These are phyloP conservation scores for Amanita pseudoporphyria DNA, from an alignment of 768 basidiomycete genomes.

Conservation along the genomic window DNA sequence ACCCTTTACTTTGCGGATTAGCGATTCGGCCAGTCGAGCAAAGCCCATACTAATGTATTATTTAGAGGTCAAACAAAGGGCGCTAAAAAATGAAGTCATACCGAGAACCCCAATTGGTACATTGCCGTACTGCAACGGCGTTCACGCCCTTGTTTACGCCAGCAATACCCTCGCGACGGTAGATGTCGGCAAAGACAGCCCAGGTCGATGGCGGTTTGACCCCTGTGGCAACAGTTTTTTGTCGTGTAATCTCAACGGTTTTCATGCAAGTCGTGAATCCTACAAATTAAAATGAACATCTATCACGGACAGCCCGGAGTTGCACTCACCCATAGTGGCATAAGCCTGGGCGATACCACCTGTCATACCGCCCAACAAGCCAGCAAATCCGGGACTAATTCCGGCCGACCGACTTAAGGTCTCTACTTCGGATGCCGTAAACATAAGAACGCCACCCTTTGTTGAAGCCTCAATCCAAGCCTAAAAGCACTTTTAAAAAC, in stretches of 20 bases:
- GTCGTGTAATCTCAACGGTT: slow-evolving; percentile 94
- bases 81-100: slow-evolving; percentile 23
- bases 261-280: slow-evolving; percentile 99
- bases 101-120: slow-evolving; percentile 92
- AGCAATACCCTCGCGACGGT: slow-evolving; percentile 82
- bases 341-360: slow-evolving; percentile 98
- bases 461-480: slow-evolving; percentile 99
- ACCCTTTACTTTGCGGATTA: slow-evolving; percentile 70
- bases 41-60: slow-evolving; percentile 76
- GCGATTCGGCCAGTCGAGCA: slow-evolving; percentile 80
- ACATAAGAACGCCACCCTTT: slow-evolving; percentile 92
- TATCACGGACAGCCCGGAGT: too few relatives aligned
- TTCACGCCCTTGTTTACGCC: slow-evolving; percentile 99
- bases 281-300: slow-evolving; percentile 21
- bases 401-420: slow-evolving; percentile 53
- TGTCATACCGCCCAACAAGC: slow-evolving; percentile 93
- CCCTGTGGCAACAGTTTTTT: slow-evolving; percentile 81
- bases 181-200: slow-evolving; percentile 93
- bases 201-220: slow-evolving; percentile 86
- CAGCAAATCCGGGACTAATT: slow-evolving; percentile 71
- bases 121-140: slow-evolving; percentile 84
- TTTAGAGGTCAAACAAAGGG: background rate
- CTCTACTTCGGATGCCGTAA: slow-evolving; percentile 95
- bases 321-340: slow-evolving; percentile 92
- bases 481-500: slow-evolving; percentile 27